phyloP scores from a whole-genome alignment of 2,329 filamentous ascomycete genomes.

The Ophiobolus disseminans region DNA sequence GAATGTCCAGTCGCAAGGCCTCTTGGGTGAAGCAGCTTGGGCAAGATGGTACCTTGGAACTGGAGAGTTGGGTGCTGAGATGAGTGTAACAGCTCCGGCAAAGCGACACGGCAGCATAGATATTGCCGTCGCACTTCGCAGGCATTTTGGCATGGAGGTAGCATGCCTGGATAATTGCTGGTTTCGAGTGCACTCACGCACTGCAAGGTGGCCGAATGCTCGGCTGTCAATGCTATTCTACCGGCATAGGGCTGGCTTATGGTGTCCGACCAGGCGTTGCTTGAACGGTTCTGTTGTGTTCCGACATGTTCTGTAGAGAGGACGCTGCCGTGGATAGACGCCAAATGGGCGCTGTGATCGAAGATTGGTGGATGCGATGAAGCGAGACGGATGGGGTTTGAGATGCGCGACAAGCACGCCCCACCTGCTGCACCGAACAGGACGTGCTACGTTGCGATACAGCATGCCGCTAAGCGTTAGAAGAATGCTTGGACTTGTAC shows the following conservation, averaged over 20 bases:
- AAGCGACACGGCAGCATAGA: slow-evolving; percentile 25
- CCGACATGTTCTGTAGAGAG: slow-evolving; percentile 18
- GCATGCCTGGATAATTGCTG: slow-evolving; percentile 27
- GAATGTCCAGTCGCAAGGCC: too few species aligned
- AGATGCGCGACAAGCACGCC: slow-evolving; percentile 43
- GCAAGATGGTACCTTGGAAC: neutral
- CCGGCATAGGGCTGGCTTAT: slow-evolving; percentile 31
- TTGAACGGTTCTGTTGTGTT: slow-evolving; percentile 27
- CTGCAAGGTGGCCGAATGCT: slow-evolving; percentile 18
- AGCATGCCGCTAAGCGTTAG: slow-evolving; percentile 17
- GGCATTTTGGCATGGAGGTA: slow-evolving; percentile 22
- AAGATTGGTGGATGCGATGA: slow-evolving; percentile 29
- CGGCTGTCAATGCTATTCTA: slow-evolving; percentile 39
- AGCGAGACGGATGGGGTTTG: slow-evolving; percentile 38
- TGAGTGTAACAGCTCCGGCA: slow-evolving; percentile 1
- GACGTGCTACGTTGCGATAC: slow-evolving; percentile 25
- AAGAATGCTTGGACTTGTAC: slow-evolving; percentile 3
- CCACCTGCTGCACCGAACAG: slow-evolving; percentile 19
- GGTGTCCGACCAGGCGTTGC: slow-evolving; percentile 20
- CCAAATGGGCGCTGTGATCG: slow-evolving; percentile 15
- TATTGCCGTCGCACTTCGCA: slow-evolving; percentile 17
- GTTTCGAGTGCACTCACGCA: slow-evolving; percentile 28
- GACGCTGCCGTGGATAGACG: slow-evolving; percentile 28
- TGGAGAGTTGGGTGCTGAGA: slow-evolving; percentile 14
- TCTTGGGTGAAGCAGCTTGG: neutral